Base-by-base conservation (phyloP, 2,329 filamentous ascomycete genomes). In the Monosporascus sp. region DNA sequence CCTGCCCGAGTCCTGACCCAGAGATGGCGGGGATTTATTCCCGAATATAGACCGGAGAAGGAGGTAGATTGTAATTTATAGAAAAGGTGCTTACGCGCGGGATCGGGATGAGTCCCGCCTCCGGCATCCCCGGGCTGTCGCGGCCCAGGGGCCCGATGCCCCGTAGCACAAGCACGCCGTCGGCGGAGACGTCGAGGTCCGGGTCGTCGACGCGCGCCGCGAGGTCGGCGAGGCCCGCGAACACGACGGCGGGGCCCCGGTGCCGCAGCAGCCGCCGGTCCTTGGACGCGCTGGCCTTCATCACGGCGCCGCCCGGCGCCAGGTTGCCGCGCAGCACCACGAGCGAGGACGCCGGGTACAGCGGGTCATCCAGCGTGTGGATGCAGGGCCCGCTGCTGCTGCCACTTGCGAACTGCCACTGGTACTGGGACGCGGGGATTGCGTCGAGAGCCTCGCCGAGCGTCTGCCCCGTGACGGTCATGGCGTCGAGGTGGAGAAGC, bases 261-360 rank as follows among this genome's bases (percentile, higher is more conserved):
- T 82, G 78, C 7, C 61, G 56, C 0, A 82, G 68, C 0, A 82
- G 67, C 0, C 62, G 77, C 1, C 88, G 84, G 71, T 96, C 85
- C 66, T 96, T 96, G 8, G 73, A 76, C 0, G 92, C 92, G 0
- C 91, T 96, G 59, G 96, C 95, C 66, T 97, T 97, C 54, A 91
- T 88, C 0, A 96, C 89, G 0, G 91, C 89, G 7, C 92, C 91
- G 1, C 83, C 82, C 0, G 91, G 91, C 0, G 91, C 89, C 1
- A 96, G 79, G 62, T 96, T 97, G 0, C 92, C 92, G 16, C 80
- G 79, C 0, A 97, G 76, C 43, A 96, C 91, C 63, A 91, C 87
- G 4, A 96, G 79, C 56, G 93, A 90, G 0, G 91, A 91, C 0
- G 84, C 84, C 0, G 81, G 68, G 66, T 96, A 92, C 61, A 96